Conservation (phyloP, 176 grass and related monocot species). For the Oryza nivara region DNA sequence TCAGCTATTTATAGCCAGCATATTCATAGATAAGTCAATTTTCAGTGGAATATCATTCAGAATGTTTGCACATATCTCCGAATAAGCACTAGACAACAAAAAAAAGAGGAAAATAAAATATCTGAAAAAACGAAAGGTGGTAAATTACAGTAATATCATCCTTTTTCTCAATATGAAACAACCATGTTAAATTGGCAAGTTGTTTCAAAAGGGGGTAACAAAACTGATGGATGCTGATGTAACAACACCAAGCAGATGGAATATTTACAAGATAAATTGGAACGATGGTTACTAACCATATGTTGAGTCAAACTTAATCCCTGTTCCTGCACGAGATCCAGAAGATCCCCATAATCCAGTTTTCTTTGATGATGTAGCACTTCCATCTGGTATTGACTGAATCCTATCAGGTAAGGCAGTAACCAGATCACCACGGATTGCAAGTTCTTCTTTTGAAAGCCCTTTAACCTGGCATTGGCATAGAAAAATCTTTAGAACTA, state of each 20-base stretch:
- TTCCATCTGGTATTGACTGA: slow-evolving; percentile 63
- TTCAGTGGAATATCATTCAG: background rate
- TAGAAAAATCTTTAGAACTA: background rate
- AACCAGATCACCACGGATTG: slow-evolving; percentile 52
- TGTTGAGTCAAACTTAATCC: slow-evolving; percentile 68
- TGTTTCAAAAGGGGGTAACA: background rate
- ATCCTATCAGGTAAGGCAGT: slow-evolving; percentile 64
- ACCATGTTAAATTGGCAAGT: background rate
- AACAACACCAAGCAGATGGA: background rate
- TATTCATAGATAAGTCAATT: background rate
- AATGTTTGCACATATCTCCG: background rate
- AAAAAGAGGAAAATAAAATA: background rate
- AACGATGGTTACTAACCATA: slow-evolving; percentile 30
- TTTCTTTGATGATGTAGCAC: slow-evolving; percentile 51
- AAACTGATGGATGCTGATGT: background rate
- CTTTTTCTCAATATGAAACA: background rate
- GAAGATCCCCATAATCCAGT: slow-evolving; percentile 53
- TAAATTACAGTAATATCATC: background rate
- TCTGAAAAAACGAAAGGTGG: background rate
- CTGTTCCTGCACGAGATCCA: slow-evolving; percentile 42
- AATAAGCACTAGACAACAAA: background rate
- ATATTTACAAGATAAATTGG: background rate
- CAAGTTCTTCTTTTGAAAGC: slow-evolving; percentile 61
- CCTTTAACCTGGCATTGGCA: slow-evolving; percentile 59
- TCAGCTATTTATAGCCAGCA: background rate